phyloP scores from a whole-genome alignment of 257 asterid species.

The Perilla frutescens region DNA sequence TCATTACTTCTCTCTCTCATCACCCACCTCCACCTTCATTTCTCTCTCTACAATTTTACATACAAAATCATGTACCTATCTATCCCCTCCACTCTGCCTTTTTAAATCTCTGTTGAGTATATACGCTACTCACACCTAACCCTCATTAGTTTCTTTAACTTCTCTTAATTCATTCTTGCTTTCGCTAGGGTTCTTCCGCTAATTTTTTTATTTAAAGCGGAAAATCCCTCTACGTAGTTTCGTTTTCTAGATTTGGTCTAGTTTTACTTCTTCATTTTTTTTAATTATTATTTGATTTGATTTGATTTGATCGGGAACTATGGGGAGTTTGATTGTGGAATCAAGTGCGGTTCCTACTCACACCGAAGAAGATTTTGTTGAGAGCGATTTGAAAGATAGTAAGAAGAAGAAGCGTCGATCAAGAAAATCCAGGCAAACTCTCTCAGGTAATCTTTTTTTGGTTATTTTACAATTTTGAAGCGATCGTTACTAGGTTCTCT shows the following conservation, averaged over 20 bases:
- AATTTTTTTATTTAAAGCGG: slow-evolving; percentile 44
- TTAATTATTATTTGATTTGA: not conserved
- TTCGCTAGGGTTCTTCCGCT: slow-evolving; percentile 39
- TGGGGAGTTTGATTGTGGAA: slow-evolving; percentile 48
- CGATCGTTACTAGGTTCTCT: not conserved
- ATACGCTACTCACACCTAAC: slow-evolving; percentile 29
- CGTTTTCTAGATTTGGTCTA: not conserved
- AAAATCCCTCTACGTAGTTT: slow-evolving; percentile 29
- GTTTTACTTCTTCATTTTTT: not conserved
- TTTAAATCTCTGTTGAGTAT: not conserved
- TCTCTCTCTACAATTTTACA: slow-evolving; percentile 36
- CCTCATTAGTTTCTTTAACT: slow-evolving; percentile 11
- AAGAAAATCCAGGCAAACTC: slow-evolving; percentile 43
- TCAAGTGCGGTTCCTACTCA: slow-evolving; percentile 35
- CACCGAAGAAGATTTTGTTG: slow-evolving; percentile 34
- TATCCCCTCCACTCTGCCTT: slow-evolving; percentile 19
- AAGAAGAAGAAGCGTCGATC: slow-evolving; percentile 51
- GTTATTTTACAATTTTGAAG: no score
- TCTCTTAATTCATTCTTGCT: not conserved
- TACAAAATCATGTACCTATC: slow-evolving; percentile 26
- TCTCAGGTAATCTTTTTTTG: slow-evolving; percentile 37
- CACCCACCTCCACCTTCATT: not conserved
- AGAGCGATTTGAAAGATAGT: slow-evolving; percentile 36
- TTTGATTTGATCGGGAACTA: slow-evolving; percentile 18
- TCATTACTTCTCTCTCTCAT: slow-evolving; percentile 21